Conservation (phyloP, 2,329 filamentous ascomycete species). For the Trichoderma koningii region DNA sequence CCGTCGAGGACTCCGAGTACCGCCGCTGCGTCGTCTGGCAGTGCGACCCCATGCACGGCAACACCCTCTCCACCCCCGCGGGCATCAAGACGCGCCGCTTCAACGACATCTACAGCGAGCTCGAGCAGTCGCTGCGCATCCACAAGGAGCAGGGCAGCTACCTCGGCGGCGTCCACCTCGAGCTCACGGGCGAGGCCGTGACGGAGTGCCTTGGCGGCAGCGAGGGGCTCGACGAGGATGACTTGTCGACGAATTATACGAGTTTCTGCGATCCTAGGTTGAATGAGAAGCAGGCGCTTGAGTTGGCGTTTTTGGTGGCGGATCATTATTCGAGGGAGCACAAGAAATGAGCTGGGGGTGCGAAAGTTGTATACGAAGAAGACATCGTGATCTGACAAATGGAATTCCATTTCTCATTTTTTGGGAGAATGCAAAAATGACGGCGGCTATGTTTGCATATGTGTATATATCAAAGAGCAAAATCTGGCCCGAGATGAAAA, state of each 20-base stretch:
- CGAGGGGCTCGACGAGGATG: constrained; percentile 82
- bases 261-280: constrained; percentile 93
- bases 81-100: constrained; percentile 94
- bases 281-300: constrained; percentile 97
- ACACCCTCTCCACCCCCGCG: constrained; percentile 66
- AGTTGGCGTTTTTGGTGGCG: constrained; percentile 90
- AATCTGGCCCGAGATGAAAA: neutral
- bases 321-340: constrained; percentile 64
- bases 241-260: constrained; percentile 87
- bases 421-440: neutral
- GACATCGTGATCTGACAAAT: neutral
- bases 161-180: constrained; percentile 90
- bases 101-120: constrained; percentile 83
- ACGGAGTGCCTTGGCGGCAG: constrained; percentile 95
- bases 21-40: constrained; percentile 80
- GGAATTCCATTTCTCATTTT: neutral
- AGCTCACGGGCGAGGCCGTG: constrained; percentile 92
- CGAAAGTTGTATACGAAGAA: neutral
- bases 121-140: constrained; percentile 79
- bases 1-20: constrained; percentile 78
- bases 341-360: constrained; percentile 26
- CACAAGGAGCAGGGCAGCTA: constrained; percentile 83
- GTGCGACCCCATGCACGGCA: constrained; percentile 98
- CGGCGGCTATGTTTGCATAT: neutral
- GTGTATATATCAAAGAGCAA: neutral